Percentiles rank a stretch among this genome's conserved stretches.
phyloP scores from a whole-genome alignment of 345 rosid species.

The Syzygium jambos region DNA sequence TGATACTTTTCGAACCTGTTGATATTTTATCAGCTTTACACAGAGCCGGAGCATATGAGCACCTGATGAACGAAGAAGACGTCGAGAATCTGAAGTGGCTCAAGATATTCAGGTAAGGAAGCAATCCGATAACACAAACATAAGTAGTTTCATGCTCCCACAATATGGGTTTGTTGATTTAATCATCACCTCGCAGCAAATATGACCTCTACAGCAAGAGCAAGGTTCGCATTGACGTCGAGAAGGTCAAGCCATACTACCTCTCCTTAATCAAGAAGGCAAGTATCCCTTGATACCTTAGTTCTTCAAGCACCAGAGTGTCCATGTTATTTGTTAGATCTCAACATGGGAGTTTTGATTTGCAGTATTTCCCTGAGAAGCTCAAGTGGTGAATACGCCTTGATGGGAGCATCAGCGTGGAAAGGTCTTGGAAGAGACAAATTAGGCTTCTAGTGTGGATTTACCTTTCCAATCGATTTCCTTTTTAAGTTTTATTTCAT shows the following conservation, averaged over 20 bases:
- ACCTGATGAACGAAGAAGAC: constrained; percentile 43
- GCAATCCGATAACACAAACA: neutral
- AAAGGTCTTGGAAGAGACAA: neutral
- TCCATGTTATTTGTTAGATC: neutral
- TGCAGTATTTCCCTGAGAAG: constrained; percentile 21
- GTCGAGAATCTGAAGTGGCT: constrained; percentile 39
- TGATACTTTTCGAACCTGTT: neutral
- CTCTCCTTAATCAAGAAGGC: constrained; percentile 38
- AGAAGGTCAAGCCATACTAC: constrained; percentile 37
- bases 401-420: neutral
- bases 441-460: neutral
- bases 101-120: constrained; percentile 29
- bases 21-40: constrained; percentile 31
- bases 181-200: constrained; percentile 25
- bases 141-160: neutral
- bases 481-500: neutral
- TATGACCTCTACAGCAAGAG: constrained; percentile 63
- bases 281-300: neutral
- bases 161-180: neutral
- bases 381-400: constrained; percentile 18
- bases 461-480: neutral
- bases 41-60: constrained; percentile 23
- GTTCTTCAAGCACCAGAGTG: neutral
- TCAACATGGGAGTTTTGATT: neutral
- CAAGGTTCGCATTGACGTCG: constrained; percentile 38